Evolutionary conservation across 805 yeast species (phyloP).

Genomic region (Yamadazyma sp.): DNA sequence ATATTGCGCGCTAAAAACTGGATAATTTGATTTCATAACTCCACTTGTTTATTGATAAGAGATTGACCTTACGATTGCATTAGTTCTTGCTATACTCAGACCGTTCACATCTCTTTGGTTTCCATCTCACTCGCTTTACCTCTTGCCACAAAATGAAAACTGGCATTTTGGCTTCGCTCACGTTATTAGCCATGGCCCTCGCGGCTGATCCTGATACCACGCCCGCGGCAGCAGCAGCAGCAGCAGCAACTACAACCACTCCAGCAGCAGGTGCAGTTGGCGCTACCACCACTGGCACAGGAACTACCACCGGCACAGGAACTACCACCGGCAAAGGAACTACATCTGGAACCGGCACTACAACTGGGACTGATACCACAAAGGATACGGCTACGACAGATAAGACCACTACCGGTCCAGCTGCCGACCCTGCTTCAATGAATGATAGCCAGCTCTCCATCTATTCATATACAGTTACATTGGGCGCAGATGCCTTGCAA

Average conservation of each 20-base stretch:
- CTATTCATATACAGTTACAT: constrained; percentile 15
- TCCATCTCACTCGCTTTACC: no score
- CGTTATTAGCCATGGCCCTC: constrained; percentile 1
- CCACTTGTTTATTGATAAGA: no score
- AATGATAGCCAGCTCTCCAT: constrained; percentile 9
- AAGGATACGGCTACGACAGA: constrained; percentile 6
- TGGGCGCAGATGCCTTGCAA: constrained; percentile 15
- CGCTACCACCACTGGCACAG: constrained; percentile 11
- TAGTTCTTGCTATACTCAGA: no score
- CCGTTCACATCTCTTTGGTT: no score
- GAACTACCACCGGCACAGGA: constrained; percentile 17
- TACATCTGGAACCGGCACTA: constrained; percentile 20
- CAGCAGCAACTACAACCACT: constrained; percentile 13
- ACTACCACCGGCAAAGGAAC: constrained; percentile 20
- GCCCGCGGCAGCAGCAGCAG: constrained; percentile 11
- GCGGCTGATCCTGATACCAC: constrained; percentile 11
- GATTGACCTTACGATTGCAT: no score
- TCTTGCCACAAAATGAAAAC: constrained; percentile 7
- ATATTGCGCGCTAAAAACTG: constrained; percentile 6
- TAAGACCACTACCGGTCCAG: constrained; percentile 9
- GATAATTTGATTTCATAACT: neutral
- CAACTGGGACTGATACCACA: constrained; percentile 18
- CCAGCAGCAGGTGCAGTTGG: constrained; percentile 16
- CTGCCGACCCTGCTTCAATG: constrained; percentile 16
- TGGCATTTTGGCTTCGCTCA: neutral